Base-by-base conservation (phyloP, 345 rosid genomes). In the Hirschfeldia incana region DNA sequence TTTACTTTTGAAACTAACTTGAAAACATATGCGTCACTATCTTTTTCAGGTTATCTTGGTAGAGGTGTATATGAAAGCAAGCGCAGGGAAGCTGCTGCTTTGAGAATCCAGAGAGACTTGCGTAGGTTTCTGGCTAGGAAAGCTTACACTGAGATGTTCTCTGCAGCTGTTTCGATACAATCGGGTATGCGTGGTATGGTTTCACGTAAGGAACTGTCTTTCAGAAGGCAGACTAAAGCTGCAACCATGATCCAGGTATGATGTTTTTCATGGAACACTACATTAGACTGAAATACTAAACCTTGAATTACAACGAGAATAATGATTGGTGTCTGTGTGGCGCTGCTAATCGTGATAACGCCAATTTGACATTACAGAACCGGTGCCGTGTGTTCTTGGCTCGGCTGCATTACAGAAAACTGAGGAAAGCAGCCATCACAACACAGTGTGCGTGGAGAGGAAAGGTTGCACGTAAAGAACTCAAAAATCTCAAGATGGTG, bases 381-480 rank as follows among this genome's bases (percentile, higher is more conserved):
- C 94, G 85, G 26, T 89, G 89, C 76, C 92, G 98, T 83, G 88
- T 79, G 70, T 91, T 59, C 88, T 85, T 91, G 86, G 90, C 88
- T 67, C 84, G 55, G 72, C 82, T 81, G 75, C 91, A 83, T 77
- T 93, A 86, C 83, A 70, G 75, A 75, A 83, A 84, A 81, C 76
- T 89, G 76, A 95, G 82, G 87, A 91, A 87, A 85, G 99, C 97
- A 12, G 95, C 92, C 67, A 85, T 93, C 73, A 73, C 86, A 53
- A 92, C 92, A 63, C 98, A 93, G 78, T 89, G 95, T 83, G 97
- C 97, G 71, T 96, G 98, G 98, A 91, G 97, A 89, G 94, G 97
- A 79, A 91, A 72, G 78, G 90, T 89, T 88, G 98, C 97, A 39
- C 95, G 95, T 61, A 87, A 79, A 85, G 99, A 96, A 87, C 86